Evolutionary conservation across 441 rosid species (phyloP), one percentile per base, ranked within the genome.

Genomic region (Erysimum pusillum): DNA sequence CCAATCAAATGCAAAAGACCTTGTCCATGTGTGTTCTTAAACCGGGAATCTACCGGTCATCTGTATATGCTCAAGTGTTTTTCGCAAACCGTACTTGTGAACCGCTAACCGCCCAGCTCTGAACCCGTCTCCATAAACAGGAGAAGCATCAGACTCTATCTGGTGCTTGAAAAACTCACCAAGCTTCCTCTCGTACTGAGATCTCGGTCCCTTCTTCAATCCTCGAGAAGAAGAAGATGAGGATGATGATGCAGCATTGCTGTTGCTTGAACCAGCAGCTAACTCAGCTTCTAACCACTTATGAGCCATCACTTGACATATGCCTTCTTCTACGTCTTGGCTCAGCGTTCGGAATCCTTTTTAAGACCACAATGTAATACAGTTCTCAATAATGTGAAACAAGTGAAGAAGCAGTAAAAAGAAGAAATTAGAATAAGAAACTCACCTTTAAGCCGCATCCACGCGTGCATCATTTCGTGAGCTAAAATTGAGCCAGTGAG

Each of bases 401-500:
- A 22, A 63, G 66, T 56, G 59, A 59, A 46, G 48, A 49, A 11
- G 41, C 57, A 51, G 42, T 9, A 22, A 20, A 20, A n/a, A 7
- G 3, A 17, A 38, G 63, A 48, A 14, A 34, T 39, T 1, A 11
- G 62, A 57, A 38, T n/a, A 41, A 58, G 28, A n/a, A 63, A 48
- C 54, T 60, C 56, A 90, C 96, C 93, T 86, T 82, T 85, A 28
- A 90, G 87, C 60, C 87, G 80, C 85, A 90, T 83, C 96, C 96
- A 90, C 38, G 91, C 96, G 49, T 90, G 96, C 96, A 90, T 90
- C 93, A 90, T 88, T 73, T 90, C 93, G 13, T 90, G 96, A 75
- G 93, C 93, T 68, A 90, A 82, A 74, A 90, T 88, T 28, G 96
- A 86, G 49, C 96, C 96, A 18, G 93, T 90, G 38, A 88, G 83